phyloP scores from a whole-genome alignment of 2,329 filamentous ascomycete species.

The Sporothrix brunneoviolacea region DNA sequence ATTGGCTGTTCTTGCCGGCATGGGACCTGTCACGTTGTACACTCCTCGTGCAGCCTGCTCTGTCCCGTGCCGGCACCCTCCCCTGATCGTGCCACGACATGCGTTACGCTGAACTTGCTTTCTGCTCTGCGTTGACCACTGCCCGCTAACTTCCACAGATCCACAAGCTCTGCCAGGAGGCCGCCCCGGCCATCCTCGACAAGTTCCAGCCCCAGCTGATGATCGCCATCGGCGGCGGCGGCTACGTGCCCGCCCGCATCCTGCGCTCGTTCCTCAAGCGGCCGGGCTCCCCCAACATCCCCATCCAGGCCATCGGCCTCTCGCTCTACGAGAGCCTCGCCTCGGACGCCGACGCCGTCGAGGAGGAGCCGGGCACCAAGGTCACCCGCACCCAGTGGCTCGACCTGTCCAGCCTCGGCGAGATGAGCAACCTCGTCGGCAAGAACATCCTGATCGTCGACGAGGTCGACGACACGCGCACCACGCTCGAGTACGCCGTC shows the following conservation, averaged over 20 bases:
- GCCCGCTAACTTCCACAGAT: slow-evolving; percentile 51
- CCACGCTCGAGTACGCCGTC: slow-evolving; percentile 89
- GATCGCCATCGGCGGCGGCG: slow-evolving; percentile 96
- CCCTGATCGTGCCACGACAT: too few species aligned
- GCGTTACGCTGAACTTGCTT: too few species aligned
- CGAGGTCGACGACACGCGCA: slow-evolving; percentile 92
- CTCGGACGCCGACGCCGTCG: slow-evolving; percentile 39
- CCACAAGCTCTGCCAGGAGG: slow-evolving; percentile 91
- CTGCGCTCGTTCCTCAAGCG: slow-evolving; percentile 95
- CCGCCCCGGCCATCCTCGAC: slow-evolving; percentile 72
- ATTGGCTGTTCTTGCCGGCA: too few species aligned
- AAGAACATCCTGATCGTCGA: slow-evolving; percentile 91
- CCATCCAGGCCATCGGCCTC: slow-evolving; percentile 97
- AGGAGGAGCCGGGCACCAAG: slow-evolving; percentile 82
- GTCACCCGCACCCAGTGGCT: slow-evolving; percentile 98
- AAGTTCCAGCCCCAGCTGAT: slow-evolving; percentile 91
- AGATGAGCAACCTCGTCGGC: slow-evolving; percentile 83
- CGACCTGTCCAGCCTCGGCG: slow-evolving; percentile 71
- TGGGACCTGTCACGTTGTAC: too few species aligned
- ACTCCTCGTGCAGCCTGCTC: too few species aligned
- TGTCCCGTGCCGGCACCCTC: too few species aligned
- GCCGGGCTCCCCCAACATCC: slow-evolving; percentile 83
- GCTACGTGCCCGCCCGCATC: slow-evolving; percentile 94
- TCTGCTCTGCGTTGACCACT: too few species aligned
- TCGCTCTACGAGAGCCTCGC: slow-evolving; percentile 87